phyloP scores from a whole-genome alignment of 192 early-diverging fungal genomes.

The Entomortierella beljakovae region DNA sequence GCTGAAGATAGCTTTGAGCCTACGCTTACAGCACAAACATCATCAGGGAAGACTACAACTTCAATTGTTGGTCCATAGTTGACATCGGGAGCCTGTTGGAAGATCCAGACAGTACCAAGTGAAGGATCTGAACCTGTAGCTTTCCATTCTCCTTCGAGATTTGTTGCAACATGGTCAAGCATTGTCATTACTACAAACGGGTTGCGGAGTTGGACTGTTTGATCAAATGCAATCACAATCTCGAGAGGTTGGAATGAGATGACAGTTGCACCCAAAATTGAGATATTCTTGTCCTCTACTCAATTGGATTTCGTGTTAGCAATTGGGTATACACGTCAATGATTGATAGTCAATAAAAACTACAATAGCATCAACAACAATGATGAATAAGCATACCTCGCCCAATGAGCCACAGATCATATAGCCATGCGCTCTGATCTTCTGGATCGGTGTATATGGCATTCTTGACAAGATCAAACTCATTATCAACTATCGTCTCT shows the following conservation, averaged over 20 bases:
- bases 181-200: slow-evolving; percentile 31
- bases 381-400: slow-evolving; percentile 43
- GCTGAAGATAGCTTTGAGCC: slow-evolving; percentile 24
- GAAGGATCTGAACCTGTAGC: slow-evolving; percentile 38
- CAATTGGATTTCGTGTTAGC: too few species aligned
- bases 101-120: slow-evolving; percentile 40
- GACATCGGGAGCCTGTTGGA: slow-evolving; percentile 25
- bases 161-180: slow-evolving; percentile 23
- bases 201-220: slow-evolving; percentile 37
- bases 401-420: slow-evolving; percentile 93
- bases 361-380: background rate
- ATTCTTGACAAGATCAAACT: slow-evolving; percentile 87
- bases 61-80: slow-evolving; percentile 44
- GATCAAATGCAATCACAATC: slow-evolving; percentile 55
- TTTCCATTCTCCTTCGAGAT: slow-evolving; percentile 45
- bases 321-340: too few species aligned
- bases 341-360: background rate
- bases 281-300: slow-evolving; percentile 39
- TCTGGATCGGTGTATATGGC: slow-evolving; percentile 97
- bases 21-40: slow-evolving; percentile 27
- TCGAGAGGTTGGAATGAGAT: slow-evolving; percentile 43
- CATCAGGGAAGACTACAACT: slow-evolving; percentile 29
- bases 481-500: slow-evolving; percentile 57
- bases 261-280: slow-evolving; percentile 44
- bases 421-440: slow-evolving; percentile 98